Evolutionary conservation across 2,329 filamentous ascomycete species (phyloP).

Genomic region (Emergomyces orientalis): DNA sequence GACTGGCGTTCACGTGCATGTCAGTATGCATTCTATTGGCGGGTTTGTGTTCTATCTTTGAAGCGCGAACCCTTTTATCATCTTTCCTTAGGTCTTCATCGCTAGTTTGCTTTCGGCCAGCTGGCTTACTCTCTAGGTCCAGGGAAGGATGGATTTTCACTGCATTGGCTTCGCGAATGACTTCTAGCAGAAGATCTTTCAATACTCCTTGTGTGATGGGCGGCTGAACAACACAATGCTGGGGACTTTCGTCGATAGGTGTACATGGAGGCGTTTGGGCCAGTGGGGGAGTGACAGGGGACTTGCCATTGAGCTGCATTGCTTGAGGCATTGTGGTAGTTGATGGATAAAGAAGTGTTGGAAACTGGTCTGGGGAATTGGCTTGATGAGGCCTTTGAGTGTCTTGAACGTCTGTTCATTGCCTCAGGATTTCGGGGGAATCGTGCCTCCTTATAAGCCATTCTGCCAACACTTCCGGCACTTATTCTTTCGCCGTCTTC

Average conservation of each 20-base stretch:
- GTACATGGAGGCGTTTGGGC: not conserved
- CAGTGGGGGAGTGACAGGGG: not conserved
- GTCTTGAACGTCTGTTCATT: not conserved
- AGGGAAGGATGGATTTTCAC: not conserved
- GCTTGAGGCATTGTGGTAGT: not conserved
- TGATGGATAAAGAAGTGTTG: not conserved
- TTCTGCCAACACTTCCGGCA: not conserved
- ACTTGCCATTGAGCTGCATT: not conserved
- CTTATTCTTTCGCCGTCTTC: not conserved
- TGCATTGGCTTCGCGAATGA: not conserved
- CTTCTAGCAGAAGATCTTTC: constrained; percentile 5
- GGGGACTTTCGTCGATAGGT: no score
- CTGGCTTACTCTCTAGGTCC: not conserved
- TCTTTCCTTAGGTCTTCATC: not conserved
- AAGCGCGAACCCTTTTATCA: constrained; percentile 10
- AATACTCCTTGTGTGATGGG: not conserved
- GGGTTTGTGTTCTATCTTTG: constrained; percentile 18
- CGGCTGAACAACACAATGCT: not conserved
- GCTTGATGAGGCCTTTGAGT: not conserved
- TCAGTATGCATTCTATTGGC: constrained; percentile 17
- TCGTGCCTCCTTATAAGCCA: not conserved
- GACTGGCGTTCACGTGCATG: constrained; percentile 7
- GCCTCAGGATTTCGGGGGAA: not conserved
- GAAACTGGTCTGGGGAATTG: constrained; percentile 1
- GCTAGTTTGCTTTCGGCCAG: not conserved